phyloP scores from a whole-genome alignment of 495 filamentous ascomycete genomes.

The Lindgomyces ingoldianus region DNA sequence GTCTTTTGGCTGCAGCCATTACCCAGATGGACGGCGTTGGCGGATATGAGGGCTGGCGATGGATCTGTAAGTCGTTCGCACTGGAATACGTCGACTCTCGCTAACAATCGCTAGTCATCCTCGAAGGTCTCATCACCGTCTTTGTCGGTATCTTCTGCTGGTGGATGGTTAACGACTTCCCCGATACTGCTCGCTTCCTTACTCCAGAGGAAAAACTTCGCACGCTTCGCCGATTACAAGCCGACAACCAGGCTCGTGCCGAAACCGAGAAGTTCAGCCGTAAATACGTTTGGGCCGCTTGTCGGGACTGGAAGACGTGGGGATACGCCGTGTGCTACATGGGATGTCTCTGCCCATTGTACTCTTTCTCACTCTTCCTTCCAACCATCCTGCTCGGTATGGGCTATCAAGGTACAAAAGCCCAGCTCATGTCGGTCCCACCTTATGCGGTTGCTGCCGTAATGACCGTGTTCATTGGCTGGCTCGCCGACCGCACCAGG shows the following conservation, averaged over 20 bases:
- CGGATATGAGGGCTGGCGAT: constrained; percentile 72
- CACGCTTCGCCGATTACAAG: constrained; percentile 69
- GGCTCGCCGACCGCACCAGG: constrained; percentile 73
- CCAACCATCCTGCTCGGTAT: constrained; percentile 77
- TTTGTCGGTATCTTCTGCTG: constrained; percentile 74
- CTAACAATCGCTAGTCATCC: constrained; percentile 48
- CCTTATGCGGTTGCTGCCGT: constrained; percentile 81
- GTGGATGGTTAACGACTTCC: constrained; percentile 89
- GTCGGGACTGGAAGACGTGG: constrained; percentile 90
- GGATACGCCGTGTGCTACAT: constrained; percentile 51
- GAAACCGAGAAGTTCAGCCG: constrained; percentile 77
- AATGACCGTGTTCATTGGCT: constrained; percentile 75
- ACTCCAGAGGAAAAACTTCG: constrained; percentile 68
- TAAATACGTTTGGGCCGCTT: constrained; percentile 69
- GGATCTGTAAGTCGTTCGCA: constrained; percentile 59
- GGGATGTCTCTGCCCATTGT: constrained; percentile 62
- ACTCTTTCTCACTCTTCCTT: constrained; percentile 71
- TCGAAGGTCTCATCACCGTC: constrained; percentile 76
- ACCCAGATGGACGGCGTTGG: constrained; percentile 70
- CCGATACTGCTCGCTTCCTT: constrained; percentile 78
- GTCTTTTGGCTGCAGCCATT: constrained; percentile 77
- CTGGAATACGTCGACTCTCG: not conserved
- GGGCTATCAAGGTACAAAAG: constrained; percentile 67
- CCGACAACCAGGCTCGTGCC: constrained; percentile 75
- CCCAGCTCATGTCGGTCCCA: constrained; percentile 83